Conservation (phyloP, 306 rosid genomes). For the Vigna reflexopilosa region DNA sequence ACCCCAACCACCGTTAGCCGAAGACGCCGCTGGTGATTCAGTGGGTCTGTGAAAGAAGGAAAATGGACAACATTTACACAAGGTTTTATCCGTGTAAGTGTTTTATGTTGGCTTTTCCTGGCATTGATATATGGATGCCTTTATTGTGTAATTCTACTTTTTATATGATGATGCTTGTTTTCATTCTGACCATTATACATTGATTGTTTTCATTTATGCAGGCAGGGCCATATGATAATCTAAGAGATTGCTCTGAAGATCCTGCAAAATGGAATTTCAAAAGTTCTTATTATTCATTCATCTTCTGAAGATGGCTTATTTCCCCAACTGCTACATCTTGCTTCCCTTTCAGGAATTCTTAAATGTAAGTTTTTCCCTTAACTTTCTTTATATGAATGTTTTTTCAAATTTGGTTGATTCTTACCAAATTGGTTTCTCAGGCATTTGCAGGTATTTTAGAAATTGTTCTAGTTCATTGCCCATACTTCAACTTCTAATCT, state of each 20-base stretch:
- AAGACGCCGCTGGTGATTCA: no score
- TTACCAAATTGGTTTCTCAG: conserved; percentile 72
- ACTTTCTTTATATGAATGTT: conserved; percentile 17
- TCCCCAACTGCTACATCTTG: conserved; percentile 93
- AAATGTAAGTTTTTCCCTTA: conserved; percentile 67
- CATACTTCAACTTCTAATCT: conserved; percentile 85
- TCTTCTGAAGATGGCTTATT: conserved; percentile 84
- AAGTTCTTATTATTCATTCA: conserved; percentile 84
- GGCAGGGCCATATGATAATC: conserved; percentile 91
- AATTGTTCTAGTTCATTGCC: conserved; percentile 85
- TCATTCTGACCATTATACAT: not conserved
- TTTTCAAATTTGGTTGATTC: conserved; percentile 38
- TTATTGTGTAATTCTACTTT: not conserved
- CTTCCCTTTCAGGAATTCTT: conserved; percentile 91
- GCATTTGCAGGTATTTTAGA: conserved; percentile 94
- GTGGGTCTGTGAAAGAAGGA: conserved; percentile 67
- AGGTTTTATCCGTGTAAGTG: conserved; percentile 79
- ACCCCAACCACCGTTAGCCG: no score
- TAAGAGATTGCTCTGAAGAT: conserved; percentile 85
- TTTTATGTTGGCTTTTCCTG: conserved; percentile 34
- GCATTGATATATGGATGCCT: conserved; percentile 13
- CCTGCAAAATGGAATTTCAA: conserved; percentile 86
- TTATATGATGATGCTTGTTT: conserved; percentile 14
- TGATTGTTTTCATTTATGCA: conserved; percentile 48
- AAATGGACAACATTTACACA: conserved; percentile 73